A percentile compares a stretch with the other conserved stretches of the same genome.
Conservation (phyloP, 2,329 filamentous ascomycete genomes). For the Trichoderma citrinoviride region DNA sequence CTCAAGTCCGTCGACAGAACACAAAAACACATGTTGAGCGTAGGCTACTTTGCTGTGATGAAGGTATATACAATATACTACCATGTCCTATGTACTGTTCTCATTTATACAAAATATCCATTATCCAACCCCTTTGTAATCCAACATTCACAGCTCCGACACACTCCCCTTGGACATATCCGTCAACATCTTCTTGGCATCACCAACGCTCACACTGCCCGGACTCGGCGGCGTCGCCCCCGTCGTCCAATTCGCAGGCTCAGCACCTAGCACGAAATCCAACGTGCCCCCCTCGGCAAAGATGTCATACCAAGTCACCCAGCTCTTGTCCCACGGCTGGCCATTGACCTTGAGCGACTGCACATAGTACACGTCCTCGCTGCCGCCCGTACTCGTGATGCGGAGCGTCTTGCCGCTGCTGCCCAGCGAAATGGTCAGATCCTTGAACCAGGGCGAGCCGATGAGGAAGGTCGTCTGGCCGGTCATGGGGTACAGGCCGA, state of each 20-base stretch:
- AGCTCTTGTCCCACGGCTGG: conserved; percentile 57
- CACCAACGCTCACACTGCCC: conserved; percentile 34
- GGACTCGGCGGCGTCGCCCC: conserved; percentile 61
- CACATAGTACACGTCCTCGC: conserved; percentile 55
- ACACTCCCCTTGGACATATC: conserved; percentile 5
- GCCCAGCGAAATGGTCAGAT: conserved; percentile 59
- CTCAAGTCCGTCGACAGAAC: not conserved
- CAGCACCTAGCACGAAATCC: conserved; percentile 60
- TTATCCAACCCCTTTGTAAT: not conserved
- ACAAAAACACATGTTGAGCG: not conserved
- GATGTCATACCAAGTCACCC: conserved; percentile 65
- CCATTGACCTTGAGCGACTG: conserved; percentile 67
- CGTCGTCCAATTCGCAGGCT: conserved; percentile 55
- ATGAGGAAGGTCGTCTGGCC: conserved; percentile 67
- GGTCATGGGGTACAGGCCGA: conserved; percentile 66
- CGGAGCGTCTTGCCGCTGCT: conserved; percentile 50
- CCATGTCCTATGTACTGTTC: not conserved
- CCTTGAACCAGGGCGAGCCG: conserved; percentile 60
- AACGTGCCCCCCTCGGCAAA: conserved; percentile 62
- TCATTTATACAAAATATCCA: too few relatives aligned
- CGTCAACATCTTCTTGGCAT: conserved; percentile 23
- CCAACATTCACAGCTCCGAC: not conserved
- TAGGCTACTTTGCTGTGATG: not conserved
- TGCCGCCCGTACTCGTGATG: conserved; percentile 53
- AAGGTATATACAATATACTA: not conserved